These are phyloP conservation scores for Protea cynaroides DNA, from an alignment of 164 flowering plant genomes.

Conservation along the genomic window DNA sequence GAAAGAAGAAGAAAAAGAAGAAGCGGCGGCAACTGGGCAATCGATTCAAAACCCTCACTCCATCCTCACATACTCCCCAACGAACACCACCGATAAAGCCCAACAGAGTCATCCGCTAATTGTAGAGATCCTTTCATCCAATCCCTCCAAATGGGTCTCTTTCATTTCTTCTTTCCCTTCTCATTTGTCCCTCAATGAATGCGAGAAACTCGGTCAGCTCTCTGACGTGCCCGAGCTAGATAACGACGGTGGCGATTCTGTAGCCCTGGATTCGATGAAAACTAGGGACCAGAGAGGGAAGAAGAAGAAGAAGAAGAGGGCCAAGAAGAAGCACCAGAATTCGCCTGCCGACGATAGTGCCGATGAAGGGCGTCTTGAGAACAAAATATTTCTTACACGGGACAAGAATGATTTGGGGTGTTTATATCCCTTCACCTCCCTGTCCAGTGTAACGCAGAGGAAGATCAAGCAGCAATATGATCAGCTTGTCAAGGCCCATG, in stretches of 20 bases:
- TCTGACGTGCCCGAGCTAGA: conserved; percentile 27
- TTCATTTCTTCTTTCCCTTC: conserved; percentile 3
- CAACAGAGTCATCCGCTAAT: conserved; percentile 25
- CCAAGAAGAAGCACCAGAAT: conserved; percentile 39
- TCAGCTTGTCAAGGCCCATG: conserved; percentile 63
- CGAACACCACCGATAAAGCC: conserved; percentile 6
- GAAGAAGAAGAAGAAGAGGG: conserved; percentile 39
- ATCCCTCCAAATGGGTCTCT: conserved; percentile 36
- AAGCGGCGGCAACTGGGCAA: conserved; percentile 2
- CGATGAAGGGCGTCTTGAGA: conserved; percentile 13
- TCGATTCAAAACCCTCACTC: conserved; percentile 14
- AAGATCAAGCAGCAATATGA: conserved; percentile 82
- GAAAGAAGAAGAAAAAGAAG: neutral
- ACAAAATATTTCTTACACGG: conserved; percentile 12
- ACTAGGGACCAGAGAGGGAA: conserved; percentile 20
- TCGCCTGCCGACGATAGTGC: conserved; percentile 21
- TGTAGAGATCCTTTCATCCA: conserved; percentile 43
- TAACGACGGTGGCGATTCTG: conserved; percentile 8
- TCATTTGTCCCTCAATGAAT: neutral
- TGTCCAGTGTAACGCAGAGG: conserved; percentile 72
- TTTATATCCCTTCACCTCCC: conserved; percentile 63
- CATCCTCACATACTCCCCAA: conserved; percentile 2
- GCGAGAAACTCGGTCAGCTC: conserved; percentile 6
- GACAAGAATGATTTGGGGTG: conserved; percentile 37
- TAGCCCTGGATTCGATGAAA: conserved; percentile 14